Evolutionary conservation across 73 alveolate species (phyloP).

Genomic region (Paramecium sexaurelia): DNA sequence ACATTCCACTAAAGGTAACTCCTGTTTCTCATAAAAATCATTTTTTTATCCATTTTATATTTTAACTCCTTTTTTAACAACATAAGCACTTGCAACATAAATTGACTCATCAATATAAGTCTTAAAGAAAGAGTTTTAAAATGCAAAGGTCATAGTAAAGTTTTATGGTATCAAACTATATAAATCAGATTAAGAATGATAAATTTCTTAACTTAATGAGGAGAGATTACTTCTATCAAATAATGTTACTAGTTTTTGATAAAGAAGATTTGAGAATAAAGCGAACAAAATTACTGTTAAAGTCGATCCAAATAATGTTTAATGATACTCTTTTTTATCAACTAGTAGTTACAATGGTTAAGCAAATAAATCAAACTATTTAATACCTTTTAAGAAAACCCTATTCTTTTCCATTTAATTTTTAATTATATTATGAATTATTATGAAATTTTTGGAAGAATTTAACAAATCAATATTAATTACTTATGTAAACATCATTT

Average conservation of each 20-base stretch:
- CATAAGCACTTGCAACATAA: neutral
- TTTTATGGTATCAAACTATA: neutral
- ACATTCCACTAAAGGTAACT: neutral
- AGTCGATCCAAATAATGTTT: slow-evolving; percentile 18
- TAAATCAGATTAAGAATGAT: neutral
- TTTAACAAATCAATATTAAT: neutral
- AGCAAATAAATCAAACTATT: slow-evolving; percentile 23
- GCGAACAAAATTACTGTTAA: neutral
- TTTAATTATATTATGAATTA: neutral
- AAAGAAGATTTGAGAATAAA: neutral
- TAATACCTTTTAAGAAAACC: neutral
- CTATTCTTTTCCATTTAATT: neutral
- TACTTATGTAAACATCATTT: neutral
- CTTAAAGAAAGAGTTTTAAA: neutral
- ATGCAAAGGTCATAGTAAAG: slow-evolving; percentile 20
- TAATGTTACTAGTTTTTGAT: neutral
- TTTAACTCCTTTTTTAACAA: neutral
- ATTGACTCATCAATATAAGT: slow-evolving; percentile 52
- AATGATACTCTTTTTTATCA: neutral
- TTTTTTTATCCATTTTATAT: neutral
- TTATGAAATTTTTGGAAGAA: neutral
- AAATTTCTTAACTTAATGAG: neutral
- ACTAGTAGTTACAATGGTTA: slow-evolving; percentile 1
- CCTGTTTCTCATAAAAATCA: neutral
- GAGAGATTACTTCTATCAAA: neutral